phyloP scores from a whole-genome alignment of 116 monocot species.

The Phalaenopsis hybrid region DNA sequence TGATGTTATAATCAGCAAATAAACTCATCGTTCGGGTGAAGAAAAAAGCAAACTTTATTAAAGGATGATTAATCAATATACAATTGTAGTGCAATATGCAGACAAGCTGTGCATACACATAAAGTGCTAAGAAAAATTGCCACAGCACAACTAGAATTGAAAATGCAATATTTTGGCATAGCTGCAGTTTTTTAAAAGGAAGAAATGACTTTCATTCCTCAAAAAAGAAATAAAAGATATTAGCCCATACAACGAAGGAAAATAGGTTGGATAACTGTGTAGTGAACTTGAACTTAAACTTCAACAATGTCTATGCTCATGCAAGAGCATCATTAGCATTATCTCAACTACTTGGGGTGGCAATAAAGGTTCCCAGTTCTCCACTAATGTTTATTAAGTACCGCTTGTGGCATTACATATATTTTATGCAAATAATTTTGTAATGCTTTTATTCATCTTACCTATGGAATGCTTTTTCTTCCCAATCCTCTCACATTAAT shows the following conservation, averaged over 20 bases:
- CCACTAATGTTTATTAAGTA: not conserved
- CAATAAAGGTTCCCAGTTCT: not conserved
- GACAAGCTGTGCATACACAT: not conserved
- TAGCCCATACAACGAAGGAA: not conserved
- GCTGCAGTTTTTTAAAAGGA: not conserved
- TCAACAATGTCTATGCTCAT: not conserved
- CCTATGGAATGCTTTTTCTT: not conserved
- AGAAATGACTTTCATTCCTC: not conserved
- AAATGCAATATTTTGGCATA: not conserved
- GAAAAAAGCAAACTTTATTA: conserved; percentile 3
- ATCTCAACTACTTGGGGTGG: not conserved
- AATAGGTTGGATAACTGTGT: not conserved
- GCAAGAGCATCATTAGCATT: not conserved
- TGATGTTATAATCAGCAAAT: conserved; percentile 6
- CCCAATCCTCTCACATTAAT: not conserved
- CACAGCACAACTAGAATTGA: not conserved
- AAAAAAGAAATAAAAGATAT: not conserved
- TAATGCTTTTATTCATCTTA: not conserved
- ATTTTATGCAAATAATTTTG: not conserved
- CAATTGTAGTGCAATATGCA: not conserved
- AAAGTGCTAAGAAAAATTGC: not conserved
- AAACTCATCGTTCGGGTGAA: not conserved
- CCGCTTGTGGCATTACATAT: not conserved
- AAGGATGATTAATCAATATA: not conserved
- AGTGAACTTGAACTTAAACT: not conserved